Conservation (phyloP, 2,329 filamentous ascomycete genomes). For the Penicillium janthinellum region DNA sequence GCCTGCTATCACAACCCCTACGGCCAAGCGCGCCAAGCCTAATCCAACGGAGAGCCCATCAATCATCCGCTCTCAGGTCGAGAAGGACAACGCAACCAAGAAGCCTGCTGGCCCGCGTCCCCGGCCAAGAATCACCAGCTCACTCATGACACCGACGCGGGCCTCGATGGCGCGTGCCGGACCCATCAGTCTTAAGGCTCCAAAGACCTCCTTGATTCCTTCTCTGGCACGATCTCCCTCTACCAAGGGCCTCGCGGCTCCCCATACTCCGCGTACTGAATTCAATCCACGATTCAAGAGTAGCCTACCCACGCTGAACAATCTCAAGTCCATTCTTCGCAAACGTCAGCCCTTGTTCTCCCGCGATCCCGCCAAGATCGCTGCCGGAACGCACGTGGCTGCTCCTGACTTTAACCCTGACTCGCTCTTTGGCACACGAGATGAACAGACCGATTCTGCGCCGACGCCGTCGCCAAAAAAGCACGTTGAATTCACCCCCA, state of each 20-base stretch:
- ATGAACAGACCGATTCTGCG: constrained; percentile 34
- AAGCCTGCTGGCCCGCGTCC: constrained; percentile 37
- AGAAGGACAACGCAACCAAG: constrained; percentile 21
- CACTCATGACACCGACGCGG: constrained; percentile 76
- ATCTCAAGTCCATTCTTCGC: constrained; percentile 66
- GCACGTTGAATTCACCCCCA: constrained; percentile 77
- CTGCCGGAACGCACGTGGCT: constrained; percentile 58
- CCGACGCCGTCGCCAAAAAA: constrained; percentile 75
- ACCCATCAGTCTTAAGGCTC: constrained; percentile 52
- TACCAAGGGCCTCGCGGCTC: constrained; percentile 51
- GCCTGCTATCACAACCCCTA: constrained; percentile 51
- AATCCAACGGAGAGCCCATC: constrained; percentile 69
- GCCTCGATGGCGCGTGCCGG: constrained; percentile 66
- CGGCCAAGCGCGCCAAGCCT: constrained; percentile 72
- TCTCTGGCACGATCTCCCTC: constrained; percentile 56
- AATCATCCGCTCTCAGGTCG: constrained; percentile 50
- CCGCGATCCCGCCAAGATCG: constrained; percentile 60
- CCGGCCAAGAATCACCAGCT: constrained; percentile 52
- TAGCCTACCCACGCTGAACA: constrained; percentile 54
- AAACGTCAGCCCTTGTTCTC: constrained; percentile 61
- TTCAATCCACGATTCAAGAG: constrained; percentile 49
- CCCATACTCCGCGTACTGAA: constrained; percentile 50
- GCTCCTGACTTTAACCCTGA: constrained; percentile 49
- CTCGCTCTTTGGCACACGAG: constrained; percentile 49
- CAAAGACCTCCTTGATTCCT: constrained; percentile 57